phyloP scores from a whole-genome alignment of 352 stramenopile genomes.

The Phytophthora sp. region DNA sequence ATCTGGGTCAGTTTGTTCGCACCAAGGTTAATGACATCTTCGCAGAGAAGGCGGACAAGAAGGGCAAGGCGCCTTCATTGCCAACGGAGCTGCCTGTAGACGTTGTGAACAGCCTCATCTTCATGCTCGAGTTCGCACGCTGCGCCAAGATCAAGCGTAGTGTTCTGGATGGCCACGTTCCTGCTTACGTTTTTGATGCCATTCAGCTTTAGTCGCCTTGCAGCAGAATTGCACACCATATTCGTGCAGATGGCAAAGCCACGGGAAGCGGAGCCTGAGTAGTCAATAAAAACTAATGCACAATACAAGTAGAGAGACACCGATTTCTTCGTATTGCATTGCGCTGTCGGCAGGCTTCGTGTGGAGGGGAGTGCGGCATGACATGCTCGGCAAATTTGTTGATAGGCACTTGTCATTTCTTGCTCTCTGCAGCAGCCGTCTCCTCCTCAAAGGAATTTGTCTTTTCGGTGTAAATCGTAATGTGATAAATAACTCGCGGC shows the following conservation, averaged over 20 bases:
- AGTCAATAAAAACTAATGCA: conserved; percentile 11
- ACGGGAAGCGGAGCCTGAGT: conserved; percentile 7
- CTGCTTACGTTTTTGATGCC: conserved; percentile 90
- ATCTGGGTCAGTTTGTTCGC: conserved; percentile 93
- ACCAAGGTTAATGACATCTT: conserved; percentile 89
- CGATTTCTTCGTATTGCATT: no score
- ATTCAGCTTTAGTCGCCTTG: conserved; percentile 67
- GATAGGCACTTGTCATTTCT: no score
- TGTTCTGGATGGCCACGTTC: conserved; percentile 83
- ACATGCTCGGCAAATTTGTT: no score
- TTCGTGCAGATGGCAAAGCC: conserved; percentile 4
- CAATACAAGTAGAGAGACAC: conserved; percentile 15
- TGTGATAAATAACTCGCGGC: no score
- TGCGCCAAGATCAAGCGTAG: conserved; percentile 85
- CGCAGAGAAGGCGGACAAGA: conserved; percentile 55
- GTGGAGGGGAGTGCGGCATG: no score
- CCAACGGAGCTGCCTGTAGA: conserved; percentile 73
- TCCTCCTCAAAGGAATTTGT: no score
- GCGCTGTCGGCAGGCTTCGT: no score
- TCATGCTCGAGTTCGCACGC: conserved; percentile 90
- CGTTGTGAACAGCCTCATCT: conserved; percentile 89
- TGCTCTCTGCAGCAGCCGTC: no score
- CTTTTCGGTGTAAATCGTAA: no score
- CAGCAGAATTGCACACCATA: not conserved
- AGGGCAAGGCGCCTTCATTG: conserved; percentile 40